Evolutionary conservation across 441 rosid genomes (phyloP).

Genomic region (Pelargonium cotyledonis): DNA sequence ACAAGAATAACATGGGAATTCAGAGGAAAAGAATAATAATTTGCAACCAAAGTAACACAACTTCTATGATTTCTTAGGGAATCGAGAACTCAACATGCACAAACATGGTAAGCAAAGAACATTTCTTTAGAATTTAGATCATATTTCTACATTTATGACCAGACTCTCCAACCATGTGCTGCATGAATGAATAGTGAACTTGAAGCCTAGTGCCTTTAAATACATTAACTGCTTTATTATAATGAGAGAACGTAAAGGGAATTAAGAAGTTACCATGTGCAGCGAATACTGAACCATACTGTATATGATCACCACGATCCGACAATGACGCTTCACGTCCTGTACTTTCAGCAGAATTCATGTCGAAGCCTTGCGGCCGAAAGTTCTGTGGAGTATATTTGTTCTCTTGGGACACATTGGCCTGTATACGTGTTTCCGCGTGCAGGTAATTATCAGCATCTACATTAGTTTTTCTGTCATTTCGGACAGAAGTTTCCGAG

Average conservation of each 20-base stretch:
- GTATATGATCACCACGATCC: slow-evolving; percentile 26
- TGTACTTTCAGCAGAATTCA: slow-evolving; percentile 26
- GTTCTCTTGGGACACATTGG: slow-evolving; percentile 18
- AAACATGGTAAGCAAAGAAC: neutral
- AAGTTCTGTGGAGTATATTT: slow-evolving; percentile 20
- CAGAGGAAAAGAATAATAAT: neutral
- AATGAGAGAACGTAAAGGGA: neutral
- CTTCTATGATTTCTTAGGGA: neutral
- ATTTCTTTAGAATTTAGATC: neutral
- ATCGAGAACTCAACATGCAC: neutral
- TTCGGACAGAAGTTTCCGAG: slow-evolving; percentile 63
- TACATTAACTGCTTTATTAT: neutral
- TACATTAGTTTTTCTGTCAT: slow-evolving; percentile 26
- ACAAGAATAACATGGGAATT: neutral
- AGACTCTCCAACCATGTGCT: neutral
- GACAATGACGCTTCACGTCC: slow-evolving; percentile 39
- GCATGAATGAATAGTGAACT: neutral
- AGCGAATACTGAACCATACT: slow-evolving; percentile 31
- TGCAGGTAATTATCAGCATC: slow-evolving; percentile 17
- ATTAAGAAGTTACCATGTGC: slow-evolving; percentile 49
- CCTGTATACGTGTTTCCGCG: slow-evolving; percentile 25
- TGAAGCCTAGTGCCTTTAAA: neutral
- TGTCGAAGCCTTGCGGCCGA: slow-evolving; percentile 30
- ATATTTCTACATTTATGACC: neutral
- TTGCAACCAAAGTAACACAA: neutral